Evolutionary conservation across 2,329 filamentous ascomycete species (phyloP), one percentile per base, ranked within the genome.

Genomic region (Diplodia corticola): DNA sequence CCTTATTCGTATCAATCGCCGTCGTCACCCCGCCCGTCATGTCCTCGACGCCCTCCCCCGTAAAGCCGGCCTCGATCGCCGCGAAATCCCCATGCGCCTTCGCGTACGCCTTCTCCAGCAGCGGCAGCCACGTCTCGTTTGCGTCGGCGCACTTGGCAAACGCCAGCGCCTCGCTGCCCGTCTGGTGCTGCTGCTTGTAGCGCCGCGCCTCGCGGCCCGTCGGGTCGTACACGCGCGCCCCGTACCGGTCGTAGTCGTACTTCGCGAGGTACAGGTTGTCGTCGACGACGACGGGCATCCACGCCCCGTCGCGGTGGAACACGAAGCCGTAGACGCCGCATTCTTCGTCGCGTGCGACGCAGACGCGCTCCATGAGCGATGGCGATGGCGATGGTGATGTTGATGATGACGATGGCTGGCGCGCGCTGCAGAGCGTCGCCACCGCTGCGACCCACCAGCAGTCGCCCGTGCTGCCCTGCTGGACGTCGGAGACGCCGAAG

Each of bases 261-360:
- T 89, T 89, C 64, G 87, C 89, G 26, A 94, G 84, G 73, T 90
- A 95, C 2, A 97, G 83, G 78, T 96, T 96, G 77, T 97, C 93
- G 73, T 97, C 93, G 67, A 97, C 88, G 68, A 97, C 93, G 67
- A 91, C 93, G 71, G 93, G 92, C 66, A 94, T 91, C 93, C 92
- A 97, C 77, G 95, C 91, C 63, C 92, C 92, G 71, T 94, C 91
- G 70, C 91, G 85, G 76, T 91, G 87, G 73, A 95, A 94, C 12
- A 95, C 91, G 70, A 95, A 95, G 0, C 92, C 92, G 70, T 95
- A 95, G 1, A 94, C 91, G 13, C 91, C 91, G 3, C 93, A 86
- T 35, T 86, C 82, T 73, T 91, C 86, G 70, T 95, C 86, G 13
- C 86, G 85, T 5, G 86, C 88, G 55, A 95, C 89, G 69, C 91